phyloP scores from a whole-genome alignment of 305 asterid genomes.

The Fraxinus velutina region DNA sequence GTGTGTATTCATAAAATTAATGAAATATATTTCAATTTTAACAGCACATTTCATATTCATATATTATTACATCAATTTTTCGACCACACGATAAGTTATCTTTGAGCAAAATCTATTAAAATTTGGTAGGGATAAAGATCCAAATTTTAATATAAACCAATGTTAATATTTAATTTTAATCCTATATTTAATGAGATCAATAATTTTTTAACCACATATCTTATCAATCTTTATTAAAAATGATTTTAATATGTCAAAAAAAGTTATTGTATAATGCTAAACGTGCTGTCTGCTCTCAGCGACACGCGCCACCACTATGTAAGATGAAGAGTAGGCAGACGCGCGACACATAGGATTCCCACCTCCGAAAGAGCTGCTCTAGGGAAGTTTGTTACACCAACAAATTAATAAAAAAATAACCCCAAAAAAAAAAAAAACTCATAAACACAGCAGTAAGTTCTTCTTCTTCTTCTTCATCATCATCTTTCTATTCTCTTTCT shows the following conservation, averaged over 20 bases:
- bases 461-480: background rate
- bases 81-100: background rate
- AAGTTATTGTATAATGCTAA: background rate
- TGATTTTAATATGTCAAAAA: too few species aligned
- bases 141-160: too few species aligned
- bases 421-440: background rate
- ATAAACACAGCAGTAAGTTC: background rate
- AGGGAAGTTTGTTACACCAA: slow-evolving; percentile 23
- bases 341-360: background rate
- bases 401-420: background rate
- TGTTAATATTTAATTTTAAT: too few species aligned
- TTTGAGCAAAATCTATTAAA: background rate
- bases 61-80: too few species aligned
- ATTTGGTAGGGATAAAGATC: too few species aligned
- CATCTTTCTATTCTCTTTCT: slow-evolving; percentile 2
- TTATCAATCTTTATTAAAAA: too few species aligned
- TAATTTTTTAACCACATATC: too few species aligned
- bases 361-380: slow-evolving; percentile 19
- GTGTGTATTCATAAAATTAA: background rate
- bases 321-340: background rate
- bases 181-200: too few species aligned
- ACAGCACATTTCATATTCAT: too few species aligned
- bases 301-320: background rate
- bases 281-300: background rate
- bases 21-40: too few species aligned